Conservation (phyloP, 441 rosid genomes). For the Populus tomentosa region DNA sequence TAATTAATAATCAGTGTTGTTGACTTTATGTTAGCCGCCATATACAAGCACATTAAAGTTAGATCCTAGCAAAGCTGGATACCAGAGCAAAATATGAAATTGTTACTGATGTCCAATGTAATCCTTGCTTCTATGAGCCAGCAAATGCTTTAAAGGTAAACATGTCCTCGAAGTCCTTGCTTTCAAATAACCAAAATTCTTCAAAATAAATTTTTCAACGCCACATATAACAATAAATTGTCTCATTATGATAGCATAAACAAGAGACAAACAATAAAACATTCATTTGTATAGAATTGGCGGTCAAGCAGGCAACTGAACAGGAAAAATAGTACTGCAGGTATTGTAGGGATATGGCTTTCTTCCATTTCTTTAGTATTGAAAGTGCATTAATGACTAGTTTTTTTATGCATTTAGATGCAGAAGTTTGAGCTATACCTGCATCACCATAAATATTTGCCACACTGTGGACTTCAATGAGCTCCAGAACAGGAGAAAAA, state of each 20-base stretch:
- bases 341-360: not conserved
- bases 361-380: not conserved
- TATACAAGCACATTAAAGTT: not conserved
- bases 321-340: not conserved
- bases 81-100: not conserved
- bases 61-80: not conserved
- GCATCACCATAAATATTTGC: conserved; percentile 30
- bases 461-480: conserved; percentile 29
- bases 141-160: not conserved
- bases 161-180: not conserved
- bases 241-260: not conserved
- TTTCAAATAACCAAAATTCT: not conserved
- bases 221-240: not conserved
- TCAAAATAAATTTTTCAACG: not conserved
- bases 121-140: not conserved
- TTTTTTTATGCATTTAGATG: not conserved
- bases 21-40: not conserved
- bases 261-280: not conserved
- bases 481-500: conserved; percentile 61
- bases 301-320: not conserved
- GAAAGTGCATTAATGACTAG: not conserved
- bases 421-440: conserved; percentile 25
- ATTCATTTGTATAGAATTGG: not conserved
- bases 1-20: not conserved
- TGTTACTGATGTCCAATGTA: not conserved